Evolutionary conservation across 768 basidiomycete genomes (phyloP).

Genomic region (Harrya chromipes): DNA sequence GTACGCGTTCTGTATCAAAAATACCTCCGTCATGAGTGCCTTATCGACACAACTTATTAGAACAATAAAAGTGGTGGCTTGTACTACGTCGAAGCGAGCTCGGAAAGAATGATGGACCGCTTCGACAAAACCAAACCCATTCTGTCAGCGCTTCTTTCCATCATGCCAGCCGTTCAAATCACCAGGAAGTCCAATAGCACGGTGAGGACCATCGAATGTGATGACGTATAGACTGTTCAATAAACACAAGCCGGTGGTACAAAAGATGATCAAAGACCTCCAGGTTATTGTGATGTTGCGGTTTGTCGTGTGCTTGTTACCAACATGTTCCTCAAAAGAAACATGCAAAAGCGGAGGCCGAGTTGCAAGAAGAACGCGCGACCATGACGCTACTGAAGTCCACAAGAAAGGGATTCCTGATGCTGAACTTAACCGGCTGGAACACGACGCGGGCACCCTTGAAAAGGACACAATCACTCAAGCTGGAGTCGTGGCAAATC

Average conservation of each 20-base stretch:
- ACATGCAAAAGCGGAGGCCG: conserved; percentile 63
- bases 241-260: conserved; percentile 6
- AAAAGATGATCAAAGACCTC: conserved; percentile 14
- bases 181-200: conserved; percentile 1
- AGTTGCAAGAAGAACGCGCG: conserved; percentile 81
- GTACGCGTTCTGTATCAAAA: background rate
- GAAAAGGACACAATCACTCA: conserved; percentile 64
- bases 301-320: conserved; percentile 11
- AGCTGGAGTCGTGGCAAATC: conserved; percentile 46
- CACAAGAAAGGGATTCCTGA: conserved; percentile 72
- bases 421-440: conserved; percentile 62
- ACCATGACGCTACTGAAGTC: conserved; percentile 74
- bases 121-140: conserved; percentile 14
- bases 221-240: conserved; percentile 1
- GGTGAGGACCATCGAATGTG: conserved; percentile 3
- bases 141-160: conserved; percentile 12
- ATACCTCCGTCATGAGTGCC: background rate
- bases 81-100: conserved; percentile 14
- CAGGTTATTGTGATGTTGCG: conserved; percentile 16
- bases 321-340: conserved; percentile 17
- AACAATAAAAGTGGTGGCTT: conserved; percentile 12
- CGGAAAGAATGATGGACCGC: conserved; percentile 10
- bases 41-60: background rate
- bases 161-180: background rate
- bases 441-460: conserved; percentile 63